Evolutionary conservation across 106 monocot genomes (phyloP), one percentile per base, ranked within the genome.

Genomic region (Dioscorea alata): DNA sequence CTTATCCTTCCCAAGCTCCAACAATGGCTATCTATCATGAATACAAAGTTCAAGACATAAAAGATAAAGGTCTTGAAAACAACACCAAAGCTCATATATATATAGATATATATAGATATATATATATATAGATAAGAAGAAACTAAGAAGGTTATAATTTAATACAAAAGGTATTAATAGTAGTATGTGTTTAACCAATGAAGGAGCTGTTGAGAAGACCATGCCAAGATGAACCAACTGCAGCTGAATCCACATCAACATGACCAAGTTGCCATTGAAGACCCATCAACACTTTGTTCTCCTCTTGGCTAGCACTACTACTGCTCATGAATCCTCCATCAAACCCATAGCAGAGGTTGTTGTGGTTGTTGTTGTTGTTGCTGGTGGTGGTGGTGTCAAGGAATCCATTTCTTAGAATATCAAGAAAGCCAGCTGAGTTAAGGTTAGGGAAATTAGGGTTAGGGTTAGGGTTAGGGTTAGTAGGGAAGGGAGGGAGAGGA

Each of bases 361-460:
- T 28, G 28, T 28, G 1, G 28, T 28, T 28, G 28, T 28, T 28
- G 28, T 28, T 28, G 28, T 28, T 28, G 28, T 28, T 28, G 28
- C 3, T 1, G 28, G 2, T 28, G 3, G 28, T 28, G 28, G 28
- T 28, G 28, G 28, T 28, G 28, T 61, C 49, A 48, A 74, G 59
- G 56, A 64, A 60, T 12, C 76, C 76, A 50, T 59, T 72, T 23
- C 69, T 69, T 21, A 80, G 24, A 7, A 74, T 69, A 10, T 81
- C 72, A 23, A 81, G 63, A 50, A 81, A 81, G 4, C 66, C 71
- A 25, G n/a, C n/a, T n/a, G 74, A 18, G 16, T 19, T 52, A 66
- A 28, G 28, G 28, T 25, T 58, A 56, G 78, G 64, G 61, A 13
- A 23, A 75, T 74, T 66, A 70, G 61, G 23, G 17, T 14, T 60